A percentile compares a stretch with the other conserved stretches of the same genome.
Evolutionary conservation across 2,329 filamentous ascomycete genomes (phyloP).

Genomic region (Fusarium sp.): DNA sequence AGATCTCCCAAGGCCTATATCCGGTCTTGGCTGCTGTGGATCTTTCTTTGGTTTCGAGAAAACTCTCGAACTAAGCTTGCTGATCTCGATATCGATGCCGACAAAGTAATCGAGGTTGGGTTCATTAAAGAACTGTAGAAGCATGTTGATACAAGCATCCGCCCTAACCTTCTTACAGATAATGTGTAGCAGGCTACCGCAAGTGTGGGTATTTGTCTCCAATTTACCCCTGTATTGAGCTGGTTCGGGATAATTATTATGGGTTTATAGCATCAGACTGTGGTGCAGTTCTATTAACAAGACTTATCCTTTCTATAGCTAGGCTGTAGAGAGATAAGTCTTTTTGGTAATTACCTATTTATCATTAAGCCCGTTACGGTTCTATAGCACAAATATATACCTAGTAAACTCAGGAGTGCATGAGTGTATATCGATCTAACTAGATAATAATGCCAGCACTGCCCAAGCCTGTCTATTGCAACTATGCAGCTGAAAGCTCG

Average conservation of each 20-base stretch:
- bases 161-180: neutral
- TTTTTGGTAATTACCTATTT: no score
- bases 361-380: no score
- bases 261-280: accelerated
- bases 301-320: no score
- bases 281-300: no score
- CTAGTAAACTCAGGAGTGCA: no score
- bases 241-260: accelerated
- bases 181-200: neutral
- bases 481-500: no score
- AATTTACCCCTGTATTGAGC: no score
- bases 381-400: no score
- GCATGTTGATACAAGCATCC: neutral
- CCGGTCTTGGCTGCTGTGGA: neutral
- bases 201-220: neutral
- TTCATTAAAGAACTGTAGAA: neutral
- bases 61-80: neutral
- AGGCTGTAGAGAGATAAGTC: no score
- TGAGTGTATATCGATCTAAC: accelerated
- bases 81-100: neutral
- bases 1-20: neutral
- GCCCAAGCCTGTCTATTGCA: no score
- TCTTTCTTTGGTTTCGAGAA: neutral
- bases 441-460: accelerated
- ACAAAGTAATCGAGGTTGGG: neutral